Evolutionary conservation across 108 stramenopile genomes (phyloP), one percentile per base, ranked within the genome.

Genomic region (Seminavis robusta): DNA sequence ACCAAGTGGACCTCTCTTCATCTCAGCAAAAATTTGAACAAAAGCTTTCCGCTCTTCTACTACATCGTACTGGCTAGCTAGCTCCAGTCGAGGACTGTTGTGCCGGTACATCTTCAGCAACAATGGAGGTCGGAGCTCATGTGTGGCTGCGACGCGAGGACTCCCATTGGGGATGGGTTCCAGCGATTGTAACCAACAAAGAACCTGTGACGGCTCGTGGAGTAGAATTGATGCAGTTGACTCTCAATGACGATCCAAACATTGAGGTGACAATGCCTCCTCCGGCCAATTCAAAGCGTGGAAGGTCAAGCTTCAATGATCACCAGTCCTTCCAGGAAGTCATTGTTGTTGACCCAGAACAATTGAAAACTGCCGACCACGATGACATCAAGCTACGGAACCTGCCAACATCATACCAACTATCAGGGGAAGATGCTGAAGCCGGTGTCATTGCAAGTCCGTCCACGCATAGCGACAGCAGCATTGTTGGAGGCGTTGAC

Each of bases 101-200:
- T n/a, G n/a, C n/a, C n/a, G n/a, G n/a, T n/a, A n/a, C n/a, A n/a
- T n/a, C n/a, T n/a, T n/a, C n/a, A n/a, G n/a, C n/a, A 21, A 70
- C 28, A n/a, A 92, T 93, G 91, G 91, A 93, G 59, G 59, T 83
- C 36, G 87, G 87, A 47, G 77, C 81, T 51, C 79, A 83, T 29
- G 87, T 93, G 20, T 93, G 91, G 91, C 71, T 93, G 40, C 83
- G 85, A 11, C 71, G 80, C 33, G 65, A 83, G 20, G 75, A 77
- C 38, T 84, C 84, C 38, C 83, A 75, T 47, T 92, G 90, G 90
- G 90, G 90, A 32, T 92, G 90, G 90, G 79, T 92, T n/a, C 90
- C 90, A 26, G 90, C 90, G 17, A 54, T 88, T 21, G 79, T 92
- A 34, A 73, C 65, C 33, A 48, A 69, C 34, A 84, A 84, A 42